Conservation (phyloP, 805 yeast species). For the Sugiyamaella lignohabitans region DNA sequence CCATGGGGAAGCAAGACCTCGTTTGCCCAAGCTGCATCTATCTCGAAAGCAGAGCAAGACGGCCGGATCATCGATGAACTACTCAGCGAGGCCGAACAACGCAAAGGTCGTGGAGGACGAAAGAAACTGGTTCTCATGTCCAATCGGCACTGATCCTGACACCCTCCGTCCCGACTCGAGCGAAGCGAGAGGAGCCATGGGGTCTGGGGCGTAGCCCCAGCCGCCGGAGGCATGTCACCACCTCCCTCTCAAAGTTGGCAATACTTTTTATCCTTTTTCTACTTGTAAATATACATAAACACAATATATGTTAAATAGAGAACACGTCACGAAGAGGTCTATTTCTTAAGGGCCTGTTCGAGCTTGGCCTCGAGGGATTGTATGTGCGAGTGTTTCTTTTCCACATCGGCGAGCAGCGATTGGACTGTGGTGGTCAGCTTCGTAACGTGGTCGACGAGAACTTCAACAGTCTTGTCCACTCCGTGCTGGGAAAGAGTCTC, state of each 20-base stretch:
- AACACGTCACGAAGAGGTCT: too few species aligned
- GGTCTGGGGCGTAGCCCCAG: too few species aligned
- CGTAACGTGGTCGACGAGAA: background rate
- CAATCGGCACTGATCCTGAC: constrained; percentile 8
- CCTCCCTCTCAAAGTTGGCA: too few species aligned
- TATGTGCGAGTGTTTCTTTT: background rate
- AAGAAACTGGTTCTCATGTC: constrained; percentile 28
- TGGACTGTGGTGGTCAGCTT: background rate
- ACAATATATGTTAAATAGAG: background rate
- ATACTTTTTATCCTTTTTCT: too few species aligned
- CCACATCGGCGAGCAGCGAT: background rate
- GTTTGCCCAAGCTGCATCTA: constrained; percentile 18
- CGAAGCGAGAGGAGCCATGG: too few species aligned
- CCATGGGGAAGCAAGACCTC: constrained; percentile 17
- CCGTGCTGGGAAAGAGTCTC: background rate
- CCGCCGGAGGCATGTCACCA: too few species aligned
- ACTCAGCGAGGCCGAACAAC: constrained; percentile 15
- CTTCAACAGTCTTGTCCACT: background rate
- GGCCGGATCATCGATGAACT: constrained; percentile 17
- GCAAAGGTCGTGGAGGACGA: constrained; percentile 21
- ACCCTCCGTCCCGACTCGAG: too few species aligned
- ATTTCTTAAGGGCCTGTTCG: background rate
- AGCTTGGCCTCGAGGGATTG: background rate
- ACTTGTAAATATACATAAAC: background rate
- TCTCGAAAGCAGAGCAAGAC: constrained; percentile 18